These are phyloP conservation scores for Diplogelasinospora grovesii DNA, from an alignment of 495 filamentous ascomycete species.

Conservation along the genomic window DNA sequence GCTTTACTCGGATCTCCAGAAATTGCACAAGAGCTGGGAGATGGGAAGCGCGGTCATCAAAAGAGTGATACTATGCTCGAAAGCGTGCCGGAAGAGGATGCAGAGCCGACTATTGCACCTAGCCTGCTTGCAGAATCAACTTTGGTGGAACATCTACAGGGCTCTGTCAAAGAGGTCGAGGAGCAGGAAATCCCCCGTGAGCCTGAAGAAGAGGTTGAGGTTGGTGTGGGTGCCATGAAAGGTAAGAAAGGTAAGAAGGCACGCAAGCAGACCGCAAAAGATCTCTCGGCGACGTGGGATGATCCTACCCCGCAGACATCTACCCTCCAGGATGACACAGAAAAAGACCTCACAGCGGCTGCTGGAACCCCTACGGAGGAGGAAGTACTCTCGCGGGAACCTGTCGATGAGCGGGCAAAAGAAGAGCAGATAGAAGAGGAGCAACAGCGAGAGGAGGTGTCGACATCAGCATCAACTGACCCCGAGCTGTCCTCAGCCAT, in stretches of 20 bases:
- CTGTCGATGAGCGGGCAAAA: background rate
- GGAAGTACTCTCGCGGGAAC: background rate
- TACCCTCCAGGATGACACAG: background rate
- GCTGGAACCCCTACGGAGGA: background rate
- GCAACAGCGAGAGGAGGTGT: too few species aligned
- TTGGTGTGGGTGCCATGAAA: conserved; percentile 18
- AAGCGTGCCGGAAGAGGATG: too few species aligned
- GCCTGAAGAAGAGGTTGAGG: conserved; percentile 3
- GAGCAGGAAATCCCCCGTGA: background rate
- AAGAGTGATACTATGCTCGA: too few species aligned
- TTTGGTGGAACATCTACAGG: conserved; percentile 3
- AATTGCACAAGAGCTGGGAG: too few species aligned
- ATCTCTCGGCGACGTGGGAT: conserved; percentile 7
- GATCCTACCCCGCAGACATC: conserved; percentile 1
- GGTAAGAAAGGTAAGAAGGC: conserved; percentile 23
- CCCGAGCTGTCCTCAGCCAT: conserved; percentile 4
- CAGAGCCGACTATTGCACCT: conserved; percentile 18
- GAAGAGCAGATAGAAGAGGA: too few species aligned
- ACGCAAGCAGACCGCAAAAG: too few species aligned
- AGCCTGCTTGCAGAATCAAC: conserved; percentile 23
- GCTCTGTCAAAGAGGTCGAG: conserved; percentile 2
- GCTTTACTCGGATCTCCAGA: too few species aligned
- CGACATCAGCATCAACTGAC: too few species aligned
- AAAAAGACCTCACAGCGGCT: background rate
- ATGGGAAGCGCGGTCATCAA: too few species aligned